Conservation (phyloP, 768 basidiomycete species). For the Leccinum pellstonianum region DNA sequence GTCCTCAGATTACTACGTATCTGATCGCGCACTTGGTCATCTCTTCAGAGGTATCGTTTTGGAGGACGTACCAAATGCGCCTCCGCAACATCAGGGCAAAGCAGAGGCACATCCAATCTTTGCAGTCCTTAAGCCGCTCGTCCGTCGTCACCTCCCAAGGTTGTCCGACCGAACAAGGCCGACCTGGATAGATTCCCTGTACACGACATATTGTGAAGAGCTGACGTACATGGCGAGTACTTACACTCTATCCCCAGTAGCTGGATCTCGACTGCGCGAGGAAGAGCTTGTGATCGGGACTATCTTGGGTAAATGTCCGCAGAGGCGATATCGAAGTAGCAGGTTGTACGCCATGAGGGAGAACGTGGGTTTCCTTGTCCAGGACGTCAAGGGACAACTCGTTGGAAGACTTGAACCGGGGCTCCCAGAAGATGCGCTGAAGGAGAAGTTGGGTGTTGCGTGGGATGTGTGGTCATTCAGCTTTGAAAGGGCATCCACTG, state of each 20-base stretch:
- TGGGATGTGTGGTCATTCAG: constrained; percentile 70
- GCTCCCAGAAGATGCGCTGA: constrained; percentile 29
- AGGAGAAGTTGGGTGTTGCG: constrained; percentile 45
- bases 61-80: constrained; percentile 31
- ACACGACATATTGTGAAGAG: constrained; percentile 54
- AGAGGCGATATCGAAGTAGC: constrained; percentile 57
- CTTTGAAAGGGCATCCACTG: constrained; percentile 35
- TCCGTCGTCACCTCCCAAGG: constrained; percentile 21
- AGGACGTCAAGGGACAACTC: constrained; percentile 43
- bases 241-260: constrained; percentile 59
- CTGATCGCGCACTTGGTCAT: constrained; percentile 65
- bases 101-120: constrained; percentile 35
- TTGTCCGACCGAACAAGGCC: neutral
- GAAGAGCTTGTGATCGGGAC: constrained; percentile 75
- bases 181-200: constrained; percentile 19
- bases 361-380: constrained; percentile 52
- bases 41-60: constrained; percentile 65
- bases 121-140: constrained; percentile 18
- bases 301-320: constrained; percentile 67
- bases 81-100: constrained; percentile 6
- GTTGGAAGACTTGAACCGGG: constrained; percentile 29
- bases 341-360: constrained; percentile 62
- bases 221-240: constrained; percentile 68
- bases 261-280: constrained; percentile 58
- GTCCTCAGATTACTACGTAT: constrained; percentile 67